Conservation (phyloP, 495 filamentous ascomycete genomes). For the Trichoderma gamsii region DNA sequence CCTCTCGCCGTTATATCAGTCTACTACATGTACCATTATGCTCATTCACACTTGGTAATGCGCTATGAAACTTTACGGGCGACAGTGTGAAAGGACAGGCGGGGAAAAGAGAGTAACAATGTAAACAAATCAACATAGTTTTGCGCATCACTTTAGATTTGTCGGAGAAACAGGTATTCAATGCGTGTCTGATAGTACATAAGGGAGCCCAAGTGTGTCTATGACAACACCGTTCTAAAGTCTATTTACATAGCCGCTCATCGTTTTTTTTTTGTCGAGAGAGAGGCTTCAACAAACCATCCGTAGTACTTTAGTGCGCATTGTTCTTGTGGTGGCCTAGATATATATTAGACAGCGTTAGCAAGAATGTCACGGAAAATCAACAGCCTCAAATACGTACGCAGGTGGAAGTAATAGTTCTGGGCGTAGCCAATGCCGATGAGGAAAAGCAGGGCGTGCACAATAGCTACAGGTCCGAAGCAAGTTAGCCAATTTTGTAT, state of each 20-base stretch:
- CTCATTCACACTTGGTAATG: too few species aligned
- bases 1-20: too few species aligned
- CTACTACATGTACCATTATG: too few species aligned
- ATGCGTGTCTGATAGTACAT: constrained; percentile 12
- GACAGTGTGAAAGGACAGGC: too few species aligned
- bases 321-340: constrained; percentile 99
- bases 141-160: background rate
- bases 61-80: too few species aligned
- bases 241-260: constrained; percentile 6
- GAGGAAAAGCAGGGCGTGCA: constrained; percentile 74
- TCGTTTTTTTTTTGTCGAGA: background rate
- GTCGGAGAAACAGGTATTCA: background rate
- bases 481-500: background rate
- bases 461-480: constrained; percentile 55
- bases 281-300: constrained; percentile 12
- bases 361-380: constrained; percentile 3
- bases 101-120: too few species aligned
- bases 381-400: constrained; percentile 49
- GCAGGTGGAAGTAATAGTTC: constrained; percentile 99
- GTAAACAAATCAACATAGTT: too few species aligned
- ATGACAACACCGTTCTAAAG: constrained; percentile 13
- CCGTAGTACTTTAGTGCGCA: constrained; percentile 62
- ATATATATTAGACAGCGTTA: constrained; percentile 22
- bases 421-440: constrained; percentile 81
- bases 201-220: background rate